phyloP scores from a whole-genome alignment of 495 filamentous ascomycete species.

The Neurospora sp. region DNA sequence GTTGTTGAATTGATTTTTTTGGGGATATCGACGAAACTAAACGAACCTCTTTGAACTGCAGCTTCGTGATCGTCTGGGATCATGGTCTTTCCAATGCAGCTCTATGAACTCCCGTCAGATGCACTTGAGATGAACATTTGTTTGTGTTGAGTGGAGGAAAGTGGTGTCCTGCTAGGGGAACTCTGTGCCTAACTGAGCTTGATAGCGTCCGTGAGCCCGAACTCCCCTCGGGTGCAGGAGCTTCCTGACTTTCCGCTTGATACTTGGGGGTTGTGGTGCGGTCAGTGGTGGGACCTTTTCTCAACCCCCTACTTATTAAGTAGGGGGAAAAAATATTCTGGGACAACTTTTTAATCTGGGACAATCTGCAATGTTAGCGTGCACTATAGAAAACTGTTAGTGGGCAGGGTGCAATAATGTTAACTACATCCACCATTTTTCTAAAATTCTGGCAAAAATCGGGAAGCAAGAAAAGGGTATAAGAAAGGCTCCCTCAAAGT shows the following conservation, averaged over 20 bases:
- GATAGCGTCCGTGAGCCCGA: background rate
- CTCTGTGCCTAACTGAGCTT: background rate
- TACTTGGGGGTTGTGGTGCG: too few species aligned
- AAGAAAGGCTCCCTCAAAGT: too few species aligned
- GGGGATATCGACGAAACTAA: background rate
- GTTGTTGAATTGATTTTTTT: background rate
- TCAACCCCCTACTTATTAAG: too few species aligned
- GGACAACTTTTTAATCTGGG: too few species aligned
- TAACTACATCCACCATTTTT: too few species aligned
- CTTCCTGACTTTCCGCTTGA: background rate
- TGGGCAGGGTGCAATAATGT: too few species aligned
- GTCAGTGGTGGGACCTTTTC: too few species aligned
- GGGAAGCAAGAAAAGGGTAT: too few species aligned
- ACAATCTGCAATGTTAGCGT: too few species aligned
- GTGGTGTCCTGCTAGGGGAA: background rate
- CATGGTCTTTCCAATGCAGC: background rate
- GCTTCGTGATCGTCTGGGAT: background rate
- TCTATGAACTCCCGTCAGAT: background rate
- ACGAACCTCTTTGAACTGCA: background rate
- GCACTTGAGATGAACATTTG: background rate
- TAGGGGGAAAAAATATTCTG: too few species aligned
- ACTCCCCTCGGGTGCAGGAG: background rate
- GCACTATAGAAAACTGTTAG: too few species aligned
- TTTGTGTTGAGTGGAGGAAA: background rate
- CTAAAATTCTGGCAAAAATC: too few species aligned